Percentiles rank a stretch among this genome's conserved stretches.
Evolutionary conservation across 768 basidiomycete genomes (phyloP).

Genomic region (Leucosporidium yakuticum): DNA sequence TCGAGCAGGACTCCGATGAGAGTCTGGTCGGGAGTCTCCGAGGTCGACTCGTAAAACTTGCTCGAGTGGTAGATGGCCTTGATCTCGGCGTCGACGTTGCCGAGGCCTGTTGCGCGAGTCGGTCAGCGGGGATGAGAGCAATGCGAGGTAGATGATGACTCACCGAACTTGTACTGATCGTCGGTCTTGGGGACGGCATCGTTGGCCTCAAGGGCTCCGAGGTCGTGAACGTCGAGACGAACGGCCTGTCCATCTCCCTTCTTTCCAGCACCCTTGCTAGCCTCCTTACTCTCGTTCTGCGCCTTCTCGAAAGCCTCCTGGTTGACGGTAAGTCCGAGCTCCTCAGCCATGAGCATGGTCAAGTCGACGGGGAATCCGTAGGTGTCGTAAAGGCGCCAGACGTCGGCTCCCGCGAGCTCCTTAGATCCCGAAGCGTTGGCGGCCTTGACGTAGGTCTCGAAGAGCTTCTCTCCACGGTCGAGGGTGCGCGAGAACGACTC

Average conservation of each 20-base stretch:
- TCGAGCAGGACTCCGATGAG: slow-evolving; percentile 83
- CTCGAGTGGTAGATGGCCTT: slow-evolving; percentile 81
- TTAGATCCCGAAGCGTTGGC: slow-evolving; percentile 59
- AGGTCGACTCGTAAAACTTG: slow-evolving; percentile 52
- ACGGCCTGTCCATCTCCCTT: slow-evolving; percentile 60
- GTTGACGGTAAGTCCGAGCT: slow-evolving; percentile 74
- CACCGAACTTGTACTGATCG: slow-evolving; percentile 85
- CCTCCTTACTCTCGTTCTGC: slow-evolving; percentile 78
- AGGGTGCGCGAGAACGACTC: slow-evolving; percentile 95
- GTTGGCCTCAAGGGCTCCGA: slow-evolving; percentile 77
- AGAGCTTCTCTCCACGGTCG: slow-evolving; percentile 91
- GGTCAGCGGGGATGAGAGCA: background rate
- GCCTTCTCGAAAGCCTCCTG: slow-evolving; percentile 84
- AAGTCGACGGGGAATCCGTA: slow-evolving; percentile 97
- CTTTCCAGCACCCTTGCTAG: slow-evolving; percentile 77
- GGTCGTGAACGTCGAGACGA: slow-evolving; percentile 91
- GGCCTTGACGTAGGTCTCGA: slow-evolving; percentile 73
- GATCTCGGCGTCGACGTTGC: slow-evolving; percentile 67
- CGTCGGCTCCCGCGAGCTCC: slow-evolving; percentile 79
- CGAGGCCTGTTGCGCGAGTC: slow-evolving; percentile 53
- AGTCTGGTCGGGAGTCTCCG: slow-evolving; percentile 46
- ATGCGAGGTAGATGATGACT: slow-evolving; percentile 39
- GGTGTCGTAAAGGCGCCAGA: slow-evolving; percentile 96
- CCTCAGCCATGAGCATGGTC: slow-evolving; percentile 94
- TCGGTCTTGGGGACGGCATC: slow-evolving; percentile 77